Evolutionary conservation across 495 filamentous ascomycete genomes (phyloP).

Genomic region (Neurospora sp.): DNA sequence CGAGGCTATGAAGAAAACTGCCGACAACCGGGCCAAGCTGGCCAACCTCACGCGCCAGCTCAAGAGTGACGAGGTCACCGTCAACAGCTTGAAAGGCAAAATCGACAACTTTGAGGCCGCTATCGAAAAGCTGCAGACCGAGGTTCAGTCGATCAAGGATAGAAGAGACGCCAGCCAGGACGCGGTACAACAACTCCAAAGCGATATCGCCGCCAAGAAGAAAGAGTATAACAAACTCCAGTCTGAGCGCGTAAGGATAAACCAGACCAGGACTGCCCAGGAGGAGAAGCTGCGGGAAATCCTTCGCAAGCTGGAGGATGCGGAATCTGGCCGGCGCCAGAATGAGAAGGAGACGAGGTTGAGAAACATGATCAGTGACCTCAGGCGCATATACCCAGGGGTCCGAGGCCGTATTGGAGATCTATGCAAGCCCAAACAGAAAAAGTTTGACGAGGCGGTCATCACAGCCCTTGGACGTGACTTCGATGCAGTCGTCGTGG

Average conservation of each 20-base stretch:
- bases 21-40: constrained; percentile 70
- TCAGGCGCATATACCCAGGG: constrained; percentile 87
- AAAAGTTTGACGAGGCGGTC: constrained; percentile 88
- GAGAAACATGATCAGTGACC: constrained; percentile 67
- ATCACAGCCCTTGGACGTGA: constrained; percentile 86
- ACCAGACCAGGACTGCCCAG: constrained; percentile 72
- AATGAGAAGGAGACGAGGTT: constrained; percentile 67
- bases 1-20: constrained; percentile 77
- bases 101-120: constrained; percentile 68
- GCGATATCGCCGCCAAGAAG: constrained; percentile 81
- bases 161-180: constrained; percentile 50
- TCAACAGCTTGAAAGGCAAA: constrained; percentile 76
- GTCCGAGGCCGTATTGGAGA: constrained; percentile 86
- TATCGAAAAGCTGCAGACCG: constrained; percentile 59
- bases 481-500: constrained; percentile 91
- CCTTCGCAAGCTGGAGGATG: constrained; percentile 66
- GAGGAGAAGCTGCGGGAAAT: constrained; percentile 85
- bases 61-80: constrained; percentile 81
- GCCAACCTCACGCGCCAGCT: constrained; percentile 74
- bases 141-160: constrained; percentile 58
- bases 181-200: constrained; percentile 52
- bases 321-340: constrained; percentile 72
- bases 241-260: constrained; percentile 70
- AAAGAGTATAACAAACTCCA: constrained; percentile 76
- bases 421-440: constrained; percentile 90